phyloP scores from a whole-genome alignment of 2,329 filamentous ascomycete genomes.

The Diplodia scrobiculata region DNA sequence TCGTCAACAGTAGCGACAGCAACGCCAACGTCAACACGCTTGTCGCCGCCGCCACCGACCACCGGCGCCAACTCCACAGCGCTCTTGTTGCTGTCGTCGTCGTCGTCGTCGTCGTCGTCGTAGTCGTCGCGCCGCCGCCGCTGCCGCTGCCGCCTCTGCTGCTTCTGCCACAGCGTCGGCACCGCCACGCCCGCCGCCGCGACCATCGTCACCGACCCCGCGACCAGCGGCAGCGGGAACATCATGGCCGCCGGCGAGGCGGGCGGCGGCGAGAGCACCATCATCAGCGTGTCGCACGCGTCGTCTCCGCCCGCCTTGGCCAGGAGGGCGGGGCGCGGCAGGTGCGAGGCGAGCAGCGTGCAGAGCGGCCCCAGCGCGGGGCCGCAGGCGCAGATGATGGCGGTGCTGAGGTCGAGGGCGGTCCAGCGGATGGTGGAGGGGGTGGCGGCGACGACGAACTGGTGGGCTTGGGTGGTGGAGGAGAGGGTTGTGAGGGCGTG shows the following conservation, averaged over 20 bases:
- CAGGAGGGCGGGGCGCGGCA: not conserved
- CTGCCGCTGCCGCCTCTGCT: not conserved
- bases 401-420: slow-evolving; percentile 21
- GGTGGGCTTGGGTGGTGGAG: not conserved
- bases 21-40: not conserved
- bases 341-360: not conserved
- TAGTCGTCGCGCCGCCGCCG: too few relatives aligned
- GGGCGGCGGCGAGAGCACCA: not conserved
- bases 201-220: not conserved
- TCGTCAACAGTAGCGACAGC: not conserved
- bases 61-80: too few relatives aligned
- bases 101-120: not conserved
- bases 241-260: not conserved
- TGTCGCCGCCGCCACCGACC: not conserved
- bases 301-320: not conserved
- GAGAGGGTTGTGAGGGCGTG: not conserved
- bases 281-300: not conserved
- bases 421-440: not conserved
- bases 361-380: slow-evolving; percentile 12
- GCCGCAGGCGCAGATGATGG: slow-evolving; percentile 26
- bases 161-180: not conserved
- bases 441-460: not conserved
- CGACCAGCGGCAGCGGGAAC: not conserved
- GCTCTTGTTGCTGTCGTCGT: not conserved
- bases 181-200: not conserved